Evolutionary conservation across 805 yeast genomes (phyloP), one percentile per base, ranked within the genome.

Genomic region (Lipomyces yamadae): DNA sequence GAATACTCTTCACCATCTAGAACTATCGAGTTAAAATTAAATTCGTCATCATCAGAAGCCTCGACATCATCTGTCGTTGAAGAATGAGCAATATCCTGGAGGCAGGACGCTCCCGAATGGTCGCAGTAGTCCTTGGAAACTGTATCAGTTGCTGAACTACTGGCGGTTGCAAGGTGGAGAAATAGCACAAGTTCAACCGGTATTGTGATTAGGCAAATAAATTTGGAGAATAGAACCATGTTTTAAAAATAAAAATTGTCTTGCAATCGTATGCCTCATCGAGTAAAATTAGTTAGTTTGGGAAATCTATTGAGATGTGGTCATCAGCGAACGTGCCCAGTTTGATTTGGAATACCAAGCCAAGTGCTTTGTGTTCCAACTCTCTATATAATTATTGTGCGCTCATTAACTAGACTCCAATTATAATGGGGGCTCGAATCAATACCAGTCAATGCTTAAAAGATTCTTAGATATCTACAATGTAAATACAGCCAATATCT

Each of bases 1-100:
- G 64, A 24, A 42, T 42, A 42, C 3, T 42, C 48, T 42, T 42
- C 48, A 24, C 48, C 48, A 42, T 42, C 48, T 42, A 42, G 48
- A 42, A 42, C 48, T 42, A 42, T 5, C n/a, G 48, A 42, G 48
- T n/a, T 42, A 42, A 42, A 42, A 24, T n/a, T n/a, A 15, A 42
- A 42, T n/a, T 42, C 48, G 18, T 42, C 48, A 15, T 42, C 48
- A 3, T 42, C 48, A 42, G 48, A 11, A n/a, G 3, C 6, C 24
- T n/a, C n/a, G 48, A 42, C 48, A 42, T 18, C 24, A 42, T 24
- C 24, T 24, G 5, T 18, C 48, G 24, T 4, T 15, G 48, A n/a
- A 42, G 48, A n/a, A 42, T 18, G 48, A n/a, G 48, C 24, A 7
- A 42, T 42, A 42, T 42, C 48, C 48, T 42, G 48, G 48, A 42